Conservation (phyloP, 345 rosid genomes). For the Bretschneidera sinensis region DNA sequence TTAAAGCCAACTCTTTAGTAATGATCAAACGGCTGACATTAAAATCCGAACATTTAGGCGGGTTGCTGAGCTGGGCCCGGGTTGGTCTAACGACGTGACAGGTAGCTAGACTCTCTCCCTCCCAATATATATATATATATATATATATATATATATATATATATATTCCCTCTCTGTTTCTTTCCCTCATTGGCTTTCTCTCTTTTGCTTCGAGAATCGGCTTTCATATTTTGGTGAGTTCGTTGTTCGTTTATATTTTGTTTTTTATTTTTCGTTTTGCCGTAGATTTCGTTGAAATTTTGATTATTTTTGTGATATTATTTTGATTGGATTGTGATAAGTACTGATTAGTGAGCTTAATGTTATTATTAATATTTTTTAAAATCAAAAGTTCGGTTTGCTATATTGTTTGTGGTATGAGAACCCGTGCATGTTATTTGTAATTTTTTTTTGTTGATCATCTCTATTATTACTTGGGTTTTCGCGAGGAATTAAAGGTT, state of each 20-base stretch:
- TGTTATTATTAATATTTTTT: background rate
- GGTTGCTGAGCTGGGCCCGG: conserved; percentile 17
- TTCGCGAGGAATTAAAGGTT: background rate
- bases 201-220: background rate
- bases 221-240: conserved; percentile 19
- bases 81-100: conserved; percentile 13
- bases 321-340: background rate
- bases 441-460: background rate
- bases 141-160: background rate
- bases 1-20: background rate
- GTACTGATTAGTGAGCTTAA: background rate
- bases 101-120: conserved; percentile 1
- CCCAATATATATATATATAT: background rate
- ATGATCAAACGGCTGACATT: conserved; percentile 15
- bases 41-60: background rate
- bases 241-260: background rate
- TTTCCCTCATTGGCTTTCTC: conserved; percentile 8
- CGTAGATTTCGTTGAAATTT: too few species aligned
- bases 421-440: background rate
- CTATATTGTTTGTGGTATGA: background rate
- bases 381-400: too few species aligned
- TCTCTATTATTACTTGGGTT: background rate
- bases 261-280: background rate
- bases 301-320: background rate
- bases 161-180: background rate